Base-by-base conservation (phyloP, 345 rosid species). In the Citrus australasica region DNA sequence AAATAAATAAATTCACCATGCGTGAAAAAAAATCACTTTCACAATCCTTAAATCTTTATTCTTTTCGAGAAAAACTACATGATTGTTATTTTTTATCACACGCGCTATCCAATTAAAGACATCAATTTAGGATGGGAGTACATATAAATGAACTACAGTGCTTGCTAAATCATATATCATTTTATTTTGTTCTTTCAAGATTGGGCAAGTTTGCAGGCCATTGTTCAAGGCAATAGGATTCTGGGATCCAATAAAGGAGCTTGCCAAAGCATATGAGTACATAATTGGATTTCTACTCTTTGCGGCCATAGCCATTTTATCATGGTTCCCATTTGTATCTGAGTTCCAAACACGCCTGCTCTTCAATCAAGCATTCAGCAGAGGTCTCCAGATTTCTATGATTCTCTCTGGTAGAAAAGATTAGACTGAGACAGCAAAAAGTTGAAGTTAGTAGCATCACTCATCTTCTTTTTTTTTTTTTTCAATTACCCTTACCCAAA, bases 331-430 rank as follows among this genome's bases (percentile, higher is more conserved):
- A 2, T 94, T 97, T 32, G 94, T 94, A 10, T 92, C 90, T 1
- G 98, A 93, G 85, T 81, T 97, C 85, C 99, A 97, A 79, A 86
- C 93, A 6, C 92, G 99, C 14, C 78, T 94, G 79, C 93, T 97
- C 55, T 97, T 96, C 89, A 94, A 96, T 83, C 99, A 93, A 82
- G 99, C 99, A 40, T 86, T 96, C 60, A 92, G 99, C 71, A 91
- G 96, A 87, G 98, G 99, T 76, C 89, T 96, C 67, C 97, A 91
- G 85, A 97, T 94, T 74, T 92, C 99, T 27, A 90, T 89, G 95
- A 94, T 97, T 88, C 92, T 88, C 0, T 70, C 90, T 0, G 89
- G 98, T 17, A 90, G 74, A 85, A 86, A 88, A 85, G 95, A 92
- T 22, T 68, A 75, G 79, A 70, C 60, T 24, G 72, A 73, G 77